A percentile compares a stretch with the other conserved stretches of the same genome.
Evolutionary conservation across 2,329 filamentous ascomycete species (phyloP).

Genomic region (Colletotrichum sp.): DNA sequence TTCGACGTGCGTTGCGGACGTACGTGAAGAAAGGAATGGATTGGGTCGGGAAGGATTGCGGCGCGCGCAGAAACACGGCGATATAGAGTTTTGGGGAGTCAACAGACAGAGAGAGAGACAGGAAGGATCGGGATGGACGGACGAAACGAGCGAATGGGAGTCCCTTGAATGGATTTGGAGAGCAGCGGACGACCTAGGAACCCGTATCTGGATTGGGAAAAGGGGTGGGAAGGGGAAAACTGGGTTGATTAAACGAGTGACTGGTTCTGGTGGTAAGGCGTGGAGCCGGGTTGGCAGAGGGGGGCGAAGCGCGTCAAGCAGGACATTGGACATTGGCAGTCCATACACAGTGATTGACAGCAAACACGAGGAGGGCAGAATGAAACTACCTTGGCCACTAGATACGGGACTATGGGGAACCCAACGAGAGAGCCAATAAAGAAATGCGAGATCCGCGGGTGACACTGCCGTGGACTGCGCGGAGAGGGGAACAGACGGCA

Average conservation of each 20-base stretch:
- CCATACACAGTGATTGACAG: neutral
- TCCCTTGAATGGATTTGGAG: neutral
- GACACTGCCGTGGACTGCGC: neutral
- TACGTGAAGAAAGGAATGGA: slow-evolving; percentile 15
- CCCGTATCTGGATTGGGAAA: neutral
- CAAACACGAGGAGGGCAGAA: neutral
- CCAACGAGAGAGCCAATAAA: neutral
- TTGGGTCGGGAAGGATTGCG: neutral
- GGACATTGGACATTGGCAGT: neutral
- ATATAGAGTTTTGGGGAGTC: slow-evolving; percentile 13
- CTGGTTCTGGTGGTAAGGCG: neutral
- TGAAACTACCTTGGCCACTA: neutral
- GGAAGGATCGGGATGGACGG: neutral
- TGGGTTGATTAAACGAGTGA: slow-evolving; percentile 17
- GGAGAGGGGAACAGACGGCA: neutral
- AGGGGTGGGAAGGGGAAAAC: slow-evolving; percentile 5
- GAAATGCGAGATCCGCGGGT: neutral
- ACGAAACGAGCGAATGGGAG: slow-evolving; percentile 12
- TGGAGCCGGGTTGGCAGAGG: neutral
- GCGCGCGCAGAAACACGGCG: slow-evolving; percentile 7
- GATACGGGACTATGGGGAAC: neutral
- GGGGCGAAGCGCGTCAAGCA: slow-evolving; percentile 1
- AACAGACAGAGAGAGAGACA: neutral
- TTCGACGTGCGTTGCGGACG: neutral
- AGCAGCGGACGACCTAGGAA: neutral